phyloP scores from a whole-genome alignment of 73 alveolate species.

The Tetrahymena thermophila region DNA sequence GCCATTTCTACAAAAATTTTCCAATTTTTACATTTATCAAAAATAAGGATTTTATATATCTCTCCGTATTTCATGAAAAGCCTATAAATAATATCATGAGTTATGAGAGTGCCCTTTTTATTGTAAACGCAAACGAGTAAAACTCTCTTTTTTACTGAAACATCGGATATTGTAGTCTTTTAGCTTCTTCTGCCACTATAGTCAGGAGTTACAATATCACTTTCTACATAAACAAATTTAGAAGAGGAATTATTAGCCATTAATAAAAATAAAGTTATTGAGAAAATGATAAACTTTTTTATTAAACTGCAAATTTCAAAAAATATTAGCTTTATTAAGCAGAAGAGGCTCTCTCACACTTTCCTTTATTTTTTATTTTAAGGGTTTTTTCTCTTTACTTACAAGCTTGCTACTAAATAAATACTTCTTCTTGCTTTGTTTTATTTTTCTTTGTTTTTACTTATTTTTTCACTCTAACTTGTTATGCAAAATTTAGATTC shows the following conservation, averaged over 20 bases:
- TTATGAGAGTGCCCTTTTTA: background rate
- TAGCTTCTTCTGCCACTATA: background rate
- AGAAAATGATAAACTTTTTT: background rate
- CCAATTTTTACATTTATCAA: slow-evolving; percentile 37
- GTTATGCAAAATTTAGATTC: background rate
- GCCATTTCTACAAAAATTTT: slow-evolving; percentile 43
- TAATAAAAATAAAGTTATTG: background rate
- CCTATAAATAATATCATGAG: slow-evolving; percentile 30
- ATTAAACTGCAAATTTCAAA: background rate
- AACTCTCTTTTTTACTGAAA: background rate
- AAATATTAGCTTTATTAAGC: background rate
- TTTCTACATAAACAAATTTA: background rate
- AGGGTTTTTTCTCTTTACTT: background rate
- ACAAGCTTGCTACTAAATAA: background rate
- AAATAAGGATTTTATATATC: slow-evolving; percentile 22
- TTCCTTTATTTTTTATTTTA: too few relatives aligned
- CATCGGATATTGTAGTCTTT: background rate
- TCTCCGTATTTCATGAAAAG: slow-evolving; percentile 26
- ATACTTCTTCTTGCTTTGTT: background rate
- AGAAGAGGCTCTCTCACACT: background rate
- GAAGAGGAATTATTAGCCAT: background rate
- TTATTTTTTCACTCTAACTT: background rate
- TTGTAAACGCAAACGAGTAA: background rate
- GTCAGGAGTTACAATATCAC: background rate
- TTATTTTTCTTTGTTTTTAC: background rate